phyloP scores from a whole-genome alignment of 306 rosid genomes.

The Abrus precatorius region DNA sequence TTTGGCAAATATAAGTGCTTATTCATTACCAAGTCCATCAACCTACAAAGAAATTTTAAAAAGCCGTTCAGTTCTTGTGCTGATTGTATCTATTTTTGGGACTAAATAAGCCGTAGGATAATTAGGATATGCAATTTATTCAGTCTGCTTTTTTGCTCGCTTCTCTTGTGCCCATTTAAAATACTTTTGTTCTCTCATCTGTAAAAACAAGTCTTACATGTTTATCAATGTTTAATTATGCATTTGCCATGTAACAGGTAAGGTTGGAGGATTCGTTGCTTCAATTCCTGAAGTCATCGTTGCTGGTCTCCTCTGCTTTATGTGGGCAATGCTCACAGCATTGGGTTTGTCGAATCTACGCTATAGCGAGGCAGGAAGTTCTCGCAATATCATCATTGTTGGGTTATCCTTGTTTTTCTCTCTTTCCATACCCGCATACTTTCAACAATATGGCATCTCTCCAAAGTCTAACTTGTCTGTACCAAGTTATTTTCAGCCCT shows the following conservation, averaged over 20 bases:
- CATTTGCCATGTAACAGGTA: slow-evolving; percentile 65
- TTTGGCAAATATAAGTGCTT: neutral
- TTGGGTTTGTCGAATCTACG: slow-evolving; percentile 97
- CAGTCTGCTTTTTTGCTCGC: slow-evolving; percentile 62
- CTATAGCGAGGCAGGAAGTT: slow-evolving; percentile 99
- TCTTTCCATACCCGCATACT: slow-evolving; percentile 94
- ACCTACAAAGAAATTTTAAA: neutral
- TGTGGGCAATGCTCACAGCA: slow-evolving; percentile 99
- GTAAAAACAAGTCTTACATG: neutral
- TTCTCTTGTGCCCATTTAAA: slow-evolving; percentile 24
- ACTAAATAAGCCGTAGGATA: neutral
- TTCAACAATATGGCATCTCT: slow-evolving; percentile 92
- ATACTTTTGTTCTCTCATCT: neutral
- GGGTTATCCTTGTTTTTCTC: slow-evolving; percentile 95
- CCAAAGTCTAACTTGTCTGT: slow-evolving; percentile 77
- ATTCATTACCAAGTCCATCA: slow-evolving; percentile 1
- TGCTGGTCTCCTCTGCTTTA: slow-evolving; percentile 96
- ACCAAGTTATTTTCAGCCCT: slow-evolving; percentile 89
- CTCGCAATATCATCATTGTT: slow-evolving; percentile 94
- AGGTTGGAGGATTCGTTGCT: slow-evolving; percentile 96
- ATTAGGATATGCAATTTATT: slow-evolving; percentile 27
- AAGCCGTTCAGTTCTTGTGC: neutral
- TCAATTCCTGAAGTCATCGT: slow-evolving; percentile 97
- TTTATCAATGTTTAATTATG: slow-evolving; percentile 28
- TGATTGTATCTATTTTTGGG: neutral